Conservation (phyloP, 768 basidiomycete genomes). For the Calvatia gigantea region DNA sequence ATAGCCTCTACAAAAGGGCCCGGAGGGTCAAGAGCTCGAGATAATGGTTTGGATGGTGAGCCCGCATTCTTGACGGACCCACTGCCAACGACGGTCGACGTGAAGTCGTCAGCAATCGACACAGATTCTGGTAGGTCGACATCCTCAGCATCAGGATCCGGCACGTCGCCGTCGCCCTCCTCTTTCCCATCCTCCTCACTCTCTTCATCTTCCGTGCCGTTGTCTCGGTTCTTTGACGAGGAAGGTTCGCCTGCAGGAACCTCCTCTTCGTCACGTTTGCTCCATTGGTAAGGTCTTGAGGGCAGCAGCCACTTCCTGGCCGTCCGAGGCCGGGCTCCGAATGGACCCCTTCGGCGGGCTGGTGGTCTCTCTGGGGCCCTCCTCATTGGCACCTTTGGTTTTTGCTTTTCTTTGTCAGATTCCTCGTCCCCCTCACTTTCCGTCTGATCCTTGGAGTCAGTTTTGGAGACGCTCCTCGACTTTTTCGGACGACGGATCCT, state of each 20-base stretch:
- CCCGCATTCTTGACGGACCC: conserved; percentile 12
- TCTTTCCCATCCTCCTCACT: conserved; percentile 9
- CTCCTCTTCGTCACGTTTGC: conserved; percentile 3
- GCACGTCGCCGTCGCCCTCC: conserved; percentile 14
- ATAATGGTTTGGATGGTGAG: conserved; percentile 20
- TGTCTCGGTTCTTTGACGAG: conserved; percentile 9
- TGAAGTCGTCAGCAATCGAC: background rate
- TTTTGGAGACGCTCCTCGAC: conserved; percentile 14
- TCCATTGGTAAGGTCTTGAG: background rate
- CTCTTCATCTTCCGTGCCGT: conserved; percentile 13
- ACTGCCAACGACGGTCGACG: conserved; percentile 4
- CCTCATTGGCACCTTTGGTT: background rate
- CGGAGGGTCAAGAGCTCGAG: conserved; percentile 29
- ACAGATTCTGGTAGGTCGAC: background rate
- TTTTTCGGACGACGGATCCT: conserved; percentile 5
- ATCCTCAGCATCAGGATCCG: background rate
- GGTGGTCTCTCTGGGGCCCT: conserved; percentile 16
- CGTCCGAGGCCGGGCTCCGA: background rate
- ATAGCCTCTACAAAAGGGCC: conserved; percentile 23
- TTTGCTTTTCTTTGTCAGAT: conserved; percentile 15
- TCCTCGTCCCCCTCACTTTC: conserved; percentile 16
- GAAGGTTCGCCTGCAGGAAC: conserved; percentile 11
- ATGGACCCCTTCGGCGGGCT: background rate
- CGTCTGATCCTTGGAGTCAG: conserved; percentile 18
- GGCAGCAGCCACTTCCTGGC: background rate